Evolutionary conservation across 2,329 filamentous ascomycete genomes (phyloP), one percentile per base, ranked within the genome.

Genomic region (Fusarium abutilonis): DNA sequence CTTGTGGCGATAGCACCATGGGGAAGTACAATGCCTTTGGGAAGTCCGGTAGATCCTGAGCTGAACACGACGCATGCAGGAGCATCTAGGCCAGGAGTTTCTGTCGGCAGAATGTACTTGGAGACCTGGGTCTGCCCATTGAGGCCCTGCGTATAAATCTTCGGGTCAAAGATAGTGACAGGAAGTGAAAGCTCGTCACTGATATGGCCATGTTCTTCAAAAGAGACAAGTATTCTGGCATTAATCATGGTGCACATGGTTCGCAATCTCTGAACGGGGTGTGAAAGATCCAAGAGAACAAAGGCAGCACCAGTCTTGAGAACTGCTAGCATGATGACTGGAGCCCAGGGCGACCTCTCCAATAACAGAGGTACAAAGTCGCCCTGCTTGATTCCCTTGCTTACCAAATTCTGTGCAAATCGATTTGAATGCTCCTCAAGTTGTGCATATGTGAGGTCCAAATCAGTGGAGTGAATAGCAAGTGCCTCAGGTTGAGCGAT

Each of bases 1-100:
- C 49, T 52, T 10, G 49, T 47, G 1, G 42, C 26, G 6, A 52
- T 47, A 4, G 49, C 49, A 2, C 42, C 26, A 3, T 52, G 49
- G 0, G 41, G 26, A 9, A 52, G 49, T 6, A 52, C 49, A 3
- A 52, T 52, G 13, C 49, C 49, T 6, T 52, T 52, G 2, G 49
- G 49, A 2, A 40, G 3, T 1, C 49, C 49, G 0, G 49, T 52
- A 1, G 34, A 39, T 0, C 49, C 49, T 0, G 49, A 52, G 14
- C 49, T 52, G n/a, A 52, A 52, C 4, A 52, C 49, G 3, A 52
- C 34, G 3, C 42, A 32, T 1, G 49, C 42, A 6, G 49, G 49
- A 0, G 41, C 21, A 7, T 47, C 34, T 1, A n/a, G 1, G 1
- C n/a, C 7, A 4, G n/a, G 23, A 13, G 34, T 23, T 6, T 14